A percentile compares a stretch with the other conserved stretches of the same genome.
Evolutionary conservation across 2,329 filamentous ascomycete genomes (phyloP).

Genomic region (Calonectria leucothoes): DNA sequence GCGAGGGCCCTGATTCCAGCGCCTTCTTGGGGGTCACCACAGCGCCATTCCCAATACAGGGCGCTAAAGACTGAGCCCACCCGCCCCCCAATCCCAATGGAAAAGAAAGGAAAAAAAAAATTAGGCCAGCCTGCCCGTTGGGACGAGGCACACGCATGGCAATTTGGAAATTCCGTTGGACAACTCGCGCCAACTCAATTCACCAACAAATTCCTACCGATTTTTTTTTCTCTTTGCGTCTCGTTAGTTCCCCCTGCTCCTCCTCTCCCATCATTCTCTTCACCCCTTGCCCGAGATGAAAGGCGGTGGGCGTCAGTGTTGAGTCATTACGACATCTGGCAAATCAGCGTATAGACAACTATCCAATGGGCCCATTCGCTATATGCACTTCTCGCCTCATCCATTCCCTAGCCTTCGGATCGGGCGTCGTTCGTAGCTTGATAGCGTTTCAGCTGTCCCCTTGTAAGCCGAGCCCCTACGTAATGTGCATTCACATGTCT

Average conservation of each 20-base stretch:
- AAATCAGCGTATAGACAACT: slow-evolving; percentile 15
- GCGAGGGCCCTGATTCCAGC: neutral
- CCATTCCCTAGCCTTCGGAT: slow-evolving; percentile 14
- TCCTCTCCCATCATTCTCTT: neutral
- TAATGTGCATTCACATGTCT: neutral
- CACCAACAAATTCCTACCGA: neutral
- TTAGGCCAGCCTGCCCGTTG: slow-evolving; percentile 1
- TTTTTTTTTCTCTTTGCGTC: neutral
- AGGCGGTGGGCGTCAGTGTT: slow-evolving; percentile 12
- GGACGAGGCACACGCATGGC: neutral
- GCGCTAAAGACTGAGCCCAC: slow-evolving; percentile 9
- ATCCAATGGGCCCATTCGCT: slow-evolving; percentile 29
- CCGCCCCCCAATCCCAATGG: neutral
- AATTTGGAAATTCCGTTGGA: slow-evolving; percentile 2
- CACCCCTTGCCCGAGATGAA: neutral
- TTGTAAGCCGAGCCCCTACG: neutral
- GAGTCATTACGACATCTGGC: neutral
- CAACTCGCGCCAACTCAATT: neutral
- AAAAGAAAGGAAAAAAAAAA: neutral
- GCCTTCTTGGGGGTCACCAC: neutral
- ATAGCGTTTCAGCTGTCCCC: neutral
- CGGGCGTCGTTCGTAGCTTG: neutral
- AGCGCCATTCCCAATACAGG: slow-evolving; percentile 16
- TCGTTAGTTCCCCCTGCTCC: neutral
- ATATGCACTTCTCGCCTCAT: slow-evolving; percentile 29